Evolutionary conservation across 306 rosid genomes (phyloP).

Genomic region (Pueraria montana): DNA sequence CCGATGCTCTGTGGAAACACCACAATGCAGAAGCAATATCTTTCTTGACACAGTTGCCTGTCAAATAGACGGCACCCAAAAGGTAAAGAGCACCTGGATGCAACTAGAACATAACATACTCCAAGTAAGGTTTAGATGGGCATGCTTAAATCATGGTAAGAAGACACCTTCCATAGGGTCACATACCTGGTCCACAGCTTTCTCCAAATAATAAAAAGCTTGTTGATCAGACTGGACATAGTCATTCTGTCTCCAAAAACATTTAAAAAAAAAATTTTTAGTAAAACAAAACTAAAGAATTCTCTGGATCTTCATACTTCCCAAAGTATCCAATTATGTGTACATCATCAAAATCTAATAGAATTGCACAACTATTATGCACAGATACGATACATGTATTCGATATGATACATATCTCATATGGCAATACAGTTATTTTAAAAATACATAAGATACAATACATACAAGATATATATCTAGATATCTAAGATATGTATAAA

Average conservation of each 20-base stretch:
- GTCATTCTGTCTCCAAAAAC: conserved; percentile 64
- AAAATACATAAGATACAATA: background rate
- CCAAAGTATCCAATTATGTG: conserved; percentile 1
- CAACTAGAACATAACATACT: conserved; percentile 64
- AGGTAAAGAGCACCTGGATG: conserved; percentile 98
- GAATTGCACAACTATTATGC: too few relatives aligned
- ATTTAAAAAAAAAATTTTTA: background rate
- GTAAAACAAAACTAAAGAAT: background rate
- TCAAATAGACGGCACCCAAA: conserved; percentile 87
- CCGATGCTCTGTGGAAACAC: conserved; percentile 95
- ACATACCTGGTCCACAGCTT: conserved; percentile 91
- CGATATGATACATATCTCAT: too few relatives aligned
- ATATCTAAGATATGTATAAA: too few relatives aligned
- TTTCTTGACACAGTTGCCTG: conserved; percentile 87
- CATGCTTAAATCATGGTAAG: conserved; percentile 35
- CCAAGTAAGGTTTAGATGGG: conserved; percentile 53
- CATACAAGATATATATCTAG: background rate
- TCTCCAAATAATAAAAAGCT: conserved; percentile 94
- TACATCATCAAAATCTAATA: too few relatives aligned
- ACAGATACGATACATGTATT: too few relatives aligned
- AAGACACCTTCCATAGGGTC: conserved; percentile 41
- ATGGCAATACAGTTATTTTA: background rate
- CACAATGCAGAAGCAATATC: conserved; percentile 83
- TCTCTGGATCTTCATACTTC: background rate
- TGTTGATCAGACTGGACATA: conserved; percentile 87